Evolutionary conservation across 495 filamentous ascomycete genomes (phyloP).

Genomic region (Daldinia childiae): DNA sequence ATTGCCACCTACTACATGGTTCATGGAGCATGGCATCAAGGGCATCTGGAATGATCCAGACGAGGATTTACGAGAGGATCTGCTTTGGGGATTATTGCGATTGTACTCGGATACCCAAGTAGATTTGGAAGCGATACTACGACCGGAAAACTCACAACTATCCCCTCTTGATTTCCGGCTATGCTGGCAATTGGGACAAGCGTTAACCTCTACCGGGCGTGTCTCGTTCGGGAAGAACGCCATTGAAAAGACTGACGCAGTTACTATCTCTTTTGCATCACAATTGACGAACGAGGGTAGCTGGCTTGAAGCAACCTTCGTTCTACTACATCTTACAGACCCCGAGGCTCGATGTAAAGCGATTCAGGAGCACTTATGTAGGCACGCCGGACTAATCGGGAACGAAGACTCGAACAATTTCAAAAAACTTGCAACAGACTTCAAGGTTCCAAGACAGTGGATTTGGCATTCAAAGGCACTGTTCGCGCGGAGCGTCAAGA

Average conservation of each 20-base stretch:
- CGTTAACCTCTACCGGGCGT: conserved; percentile 60
- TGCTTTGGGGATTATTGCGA: conserved; percentile 86
- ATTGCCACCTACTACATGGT: conserved; percentile 68
- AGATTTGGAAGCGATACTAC: conserved; percentile 64
- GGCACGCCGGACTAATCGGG: conserved; percentile 66
- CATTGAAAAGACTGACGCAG: conserved; percentile 67
- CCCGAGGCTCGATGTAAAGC: conserved; percentile 68
- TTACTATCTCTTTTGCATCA: conserved; percentile 75
- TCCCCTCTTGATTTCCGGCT: conserved; percentile 77
- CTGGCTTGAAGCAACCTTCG: conserved; percentile 75
- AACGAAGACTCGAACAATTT: conserved; percentile 63
- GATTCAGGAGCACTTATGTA: conserved; percentile 74
- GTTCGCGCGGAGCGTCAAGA: conserved; percentile 72
- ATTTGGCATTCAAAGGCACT: conserved; percentile 89
- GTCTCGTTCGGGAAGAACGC: conserved; percentile 54
- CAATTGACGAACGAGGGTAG: conserved; percentile 74
- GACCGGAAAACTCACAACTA: conserved; percentile 66
- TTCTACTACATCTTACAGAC: conserved; percentile 78
- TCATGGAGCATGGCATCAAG: conserved; percentile 60
- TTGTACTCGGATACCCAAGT: conserved; percentile 68
- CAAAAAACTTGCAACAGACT: conserved; percentile 64
- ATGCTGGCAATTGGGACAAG: conserved; percentile 79
- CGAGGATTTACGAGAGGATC: conserved; percentile 70
- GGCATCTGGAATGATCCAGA: conserved; percentile 60
- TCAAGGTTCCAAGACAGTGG: conserved; percentile 77